Evolutionary conservation across 345 rosid species (phyloP).

Genomic region (Mercurialis annua): DNA sequence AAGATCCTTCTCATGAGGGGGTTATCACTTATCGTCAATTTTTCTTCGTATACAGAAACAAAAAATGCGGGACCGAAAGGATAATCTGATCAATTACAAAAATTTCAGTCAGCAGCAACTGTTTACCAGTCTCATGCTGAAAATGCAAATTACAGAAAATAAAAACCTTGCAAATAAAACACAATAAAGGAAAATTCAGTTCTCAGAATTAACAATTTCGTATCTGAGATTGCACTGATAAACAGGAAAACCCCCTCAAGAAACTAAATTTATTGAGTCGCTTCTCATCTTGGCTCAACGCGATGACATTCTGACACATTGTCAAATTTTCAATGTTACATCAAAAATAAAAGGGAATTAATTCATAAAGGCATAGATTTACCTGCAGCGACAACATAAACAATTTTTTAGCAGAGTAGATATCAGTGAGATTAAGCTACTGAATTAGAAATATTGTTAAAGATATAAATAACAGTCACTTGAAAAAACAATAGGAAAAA

Average conservation of each 20-base stretch:
- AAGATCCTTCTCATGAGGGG: too few relatives aligned
- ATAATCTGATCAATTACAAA: background rate
- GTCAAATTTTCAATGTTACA: background rate
- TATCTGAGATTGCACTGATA: background rate
- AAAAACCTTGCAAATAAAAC: background rate
- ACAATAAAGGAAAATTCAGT: background rate
- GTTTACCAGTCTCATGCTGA: background rate
- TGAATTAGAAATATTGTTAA: too few relatives aligned
- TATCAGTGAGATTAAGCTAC: too few relatives aligned
- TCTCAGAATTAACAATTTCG: background rate
- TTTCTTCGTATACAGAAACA: too few relatives aligned
- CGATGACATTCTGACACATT: background rate
- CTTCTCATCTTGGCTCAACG: slow-evolving; percentile 5
- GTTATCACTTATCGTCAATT: too few relatives aligned
- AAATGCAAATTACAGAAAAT: background rate
- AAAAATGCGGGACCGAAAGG: too few relatives aligned
- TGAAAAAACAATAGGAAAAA: background rate
- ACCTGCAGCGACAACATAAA: slow-evolving; percentile 16
- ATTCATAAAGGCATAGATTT: slow-evolving; percentile 34
- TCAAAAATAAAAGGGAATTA: background rate
- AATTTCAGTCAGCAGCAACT: background rate
- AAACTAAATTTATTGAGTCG: background rate
- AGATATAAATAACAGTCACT: background rate
- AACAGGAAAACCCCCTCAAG: background rate
- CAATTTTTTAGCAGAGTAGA: background rate